A percentile compares a stretch with the other conserved stretches of the same genome.
Conservation (phyloP, 495 filamentous ascomycete species). For the Paragyromitra xinjiangensis region DNA sequence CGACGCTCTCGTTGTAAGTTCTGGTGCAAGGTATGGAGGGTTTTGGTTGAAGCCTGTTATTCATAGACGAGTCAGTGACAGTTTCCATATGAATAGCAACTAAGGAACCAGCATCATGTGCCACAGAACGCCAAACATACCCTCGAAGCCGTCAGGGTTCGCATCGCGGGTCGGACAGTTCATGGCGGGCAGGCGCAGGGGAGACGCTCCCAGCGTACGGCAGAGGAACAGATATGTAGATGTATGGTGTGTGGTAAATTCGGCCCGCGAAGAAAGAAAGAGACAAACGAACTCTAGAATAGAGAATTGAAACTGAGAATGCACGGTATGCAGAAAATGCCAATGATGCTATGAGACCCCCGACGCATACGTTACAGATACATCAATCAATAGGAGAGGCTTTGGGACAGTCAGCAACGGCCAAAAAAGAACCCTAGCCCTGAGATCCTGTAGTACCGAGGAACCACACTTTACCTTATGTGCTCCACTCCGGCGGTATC, state of each 20-base stretch:
- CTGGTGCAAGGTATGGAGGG: conserved; percentile 53
- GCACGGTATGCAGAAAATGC: conserved; percentile 1
- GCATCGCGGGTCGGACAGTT: conserved; percentile 56
- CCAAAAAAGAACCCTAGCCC: background rate
- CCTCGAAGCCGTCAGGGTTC: conserved; percentile 45
- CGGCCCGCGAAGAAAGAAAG: conserved; percentile 30
- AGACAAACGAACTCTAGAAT: background rate
- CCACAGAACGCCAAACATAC: conserved; percentile 19
- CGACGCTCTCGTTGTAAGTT: conserved; percentile 55
- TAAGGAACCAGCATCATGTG: background rate
- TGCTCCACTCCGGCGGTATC: background rate
- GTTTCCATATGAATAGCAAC: background rate
- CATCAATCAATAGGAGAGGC: background rate
- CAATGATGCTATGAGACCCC: background rate
- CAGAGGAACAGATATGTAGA: background rate
- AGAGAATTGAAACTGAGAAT: background rate
- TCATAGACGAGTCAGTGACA: conserved; percentile 32
- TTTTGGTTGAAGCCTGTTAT: conserved; percentile 54
- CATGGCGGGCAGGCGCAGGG: conserved; percentile 39
- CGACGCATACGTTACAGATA: conserved; percentile 2
- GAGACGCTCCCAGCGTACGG: background rate
- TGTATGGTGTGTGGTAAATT: background rate
- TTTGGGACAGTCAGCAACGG: conserved; percentile 2
- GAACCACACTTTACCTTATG: background rate
- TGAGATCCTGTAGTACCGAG: background rate